Base-by-base conservation (phyloP, 805 yeast species). In the Yarrowia bubula region DNA sequence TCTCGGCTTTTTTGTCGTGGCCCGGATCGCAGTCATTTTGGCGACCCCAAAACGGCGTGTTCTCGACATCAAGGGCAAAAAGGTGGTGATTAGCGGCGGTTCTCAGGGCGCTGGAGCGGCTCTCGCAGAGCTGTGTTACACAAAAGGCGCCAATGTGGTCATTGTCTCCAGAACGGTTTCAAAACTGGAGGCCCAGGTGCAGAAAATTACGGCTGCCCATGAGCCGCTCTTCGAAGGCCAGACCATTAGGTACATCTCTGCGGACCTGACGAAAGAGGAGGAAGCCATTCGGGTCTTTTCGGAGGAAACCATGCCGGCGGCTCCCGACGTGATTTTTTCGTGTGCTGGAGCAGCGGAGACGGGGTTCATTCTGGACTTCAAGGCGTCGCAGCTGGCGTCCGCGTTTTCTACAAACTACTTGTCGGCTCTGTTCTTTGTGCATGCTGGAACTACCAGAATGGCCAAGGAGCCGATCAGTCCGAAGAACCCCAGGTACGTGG, bases 21-120 rank as follows among this genome's bases (percentile, higher is more conserved):
- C 61, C 11, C 47, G 61, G 31, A 41, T 55, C 47, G 61, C 61
- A n/a, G 61, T 41, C 7, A 39, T 41, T 39, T 31, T 39, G 61
- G 47, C 47, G 11, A 41, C 47, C 15, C 47, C 61, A 7, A 22
- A 28, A 31, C 13, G 47, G 13, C 41, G 47, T 2, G 47, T 28
- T 13, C n/a, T 55, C 28, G 68, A 66, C 66, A 72, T 75, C 15
- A 67, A 66, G 3, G 78, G 83, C 10, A 77, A 80, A 60, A 73
- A 83, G 1, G 92, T 88, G 2, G 81, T 93, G 15, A 81, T 93
- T n/a, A 84, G 96, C 0, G 99, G 99, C 3, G 98, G 91, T 0
- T 91, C 97, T 0, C 99, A 93, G 72, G 99, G 99, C 0, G 78
- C 93, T 0, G 99, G 99, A 0, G 86, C 86, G 3, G 89, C 88